phyloP scores from a whole-genome alignment of 2,329 filamentous ascomycete genomes.

The Apiospora phragmitis region DNA sequence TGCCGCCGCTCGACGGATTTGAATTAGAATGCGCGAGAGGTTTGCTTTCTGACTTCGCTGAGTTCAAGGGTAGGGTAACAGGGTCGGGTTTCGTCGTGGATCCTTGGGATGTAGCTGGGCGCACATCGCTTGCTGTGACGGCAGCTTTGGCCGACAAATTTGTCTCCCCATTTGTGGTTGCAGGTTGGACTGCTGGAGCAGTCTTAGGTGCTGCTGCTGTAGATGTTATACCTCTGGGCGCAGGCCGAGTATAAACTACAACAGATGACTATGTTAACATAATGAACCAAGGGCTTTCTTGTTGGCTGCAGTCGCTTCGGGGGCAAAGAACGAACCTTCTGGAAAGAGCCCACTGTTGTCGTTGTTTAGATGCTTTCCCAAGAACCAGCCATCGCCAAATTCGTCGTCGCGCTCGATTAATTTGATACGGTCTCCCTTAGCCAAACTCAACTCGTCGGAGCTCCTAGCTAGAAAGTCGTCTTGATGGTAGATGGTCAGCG shows the following conservation, averaged over 20 bases:
- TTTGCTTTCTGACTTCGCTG: slow-evolving; percentile 37
- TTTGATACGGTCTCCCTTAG: slow-evolving; percentile 82
- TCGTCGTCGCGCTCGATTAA: slow-evolving; percentile 84
- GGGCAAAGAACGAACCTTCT: slow-evolving; percentile 61
- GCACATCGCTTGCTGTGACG: slow-evolving; percentile 29
- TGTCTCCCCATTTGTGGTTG: slow-evolving; percentile 9
- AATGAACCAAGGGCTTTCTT: background rate
- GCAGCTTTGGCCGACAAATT: background rate
- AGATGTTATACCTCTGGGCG: slow-evolving; percentile 45
- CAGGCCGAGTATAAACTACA: slow-evolving; percentile 62
- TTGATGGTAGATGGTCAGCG: slow-evolving; percentile 34
- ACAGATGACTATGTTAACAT: background rate
- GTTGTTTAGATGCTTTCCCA: slow-evolving; percentile 73
- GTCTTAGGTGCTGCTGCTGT: slow-evolving; percentile 29
- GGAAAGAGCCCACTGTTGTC: slow-evolving; percentile 78
- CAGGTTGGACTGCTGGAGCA: slow-evolving; percentile 25
- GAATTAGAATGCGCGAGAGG: slow-evolving; percentile 29
- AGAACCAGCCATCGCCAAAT: slow-evolving; percentile 85
- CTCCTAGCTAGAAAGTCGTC: slow-evolving; percentile 92
- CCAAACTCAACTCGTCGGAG: slow-evolving; percentile 86
- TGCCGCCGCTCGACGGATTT: background rate
- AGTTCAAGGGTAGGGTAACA: slow-evolving; percentile 43
- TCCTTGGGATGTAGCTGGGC: slow-evolving; percentile 21
- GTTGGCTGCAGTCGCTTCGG: slow-evolving; percentile 13
- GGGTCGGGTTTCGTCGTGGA: slow-evolving; percentile 28